Evolutionary conservation across 2,329 filamentous ascomycete species (phyloP).

Genomic region (Phoma sp.): DNA sequence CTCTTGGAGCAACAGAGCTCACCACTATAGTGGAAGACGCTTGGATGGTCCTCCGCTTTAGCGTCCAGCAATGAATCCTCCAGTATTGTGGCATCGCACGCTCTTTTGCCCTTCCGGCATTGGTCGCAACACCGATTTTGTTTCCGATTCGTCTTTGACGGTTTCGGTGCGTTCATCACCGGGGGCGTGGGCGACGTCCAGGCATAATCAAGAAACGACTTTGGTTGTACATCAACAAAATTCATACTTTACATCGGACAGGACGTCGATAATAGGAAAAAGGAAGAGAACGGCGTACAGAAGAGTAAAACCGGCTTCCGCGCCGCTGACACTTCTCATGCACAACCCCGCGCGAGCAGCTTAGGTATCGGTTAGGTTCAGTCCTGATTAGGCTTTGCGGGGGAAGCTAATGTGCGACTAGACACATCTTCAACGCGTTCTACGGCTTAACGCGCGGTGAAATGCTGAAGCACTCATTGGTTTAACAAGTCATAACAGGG

Average conservation of each 20-base stretch:
- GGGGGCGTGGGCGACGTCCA: constrained; percentile 43
- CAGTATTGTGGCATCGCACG: constrained; percentile 51
- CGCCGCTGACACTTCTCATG: constrained; percentile 30
- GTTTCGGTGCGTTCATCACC: constrained; percentile 28
- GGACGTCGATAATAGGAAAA: constrained; percentile 37
- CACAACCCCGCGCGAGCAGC: constrained; percentile 35
- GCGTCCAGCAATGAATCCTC: constrained; percentile 42
- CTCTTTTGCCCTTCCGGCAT: constrained; percentile 55
- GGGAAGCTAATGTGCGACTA: constrained; percentile 31
- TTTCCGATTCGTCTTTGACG: constrained; percentile 46
- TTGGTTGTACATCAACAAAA: constrained; percentile 46
- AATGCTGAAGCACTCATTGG: background rate
- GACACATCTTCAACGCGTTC: constrained; percentile 10
- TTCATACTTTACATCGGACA: constrained; percentile 41
- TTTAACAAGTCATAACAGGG: background rate
- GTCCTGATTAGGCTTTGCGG: constrained; percentile 34
- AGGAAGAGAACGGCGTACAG: constrained; percentile 23
- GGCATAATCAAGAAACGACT: constrained; percentile 46
- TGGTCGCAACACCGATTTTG: constrained; percentile 56
- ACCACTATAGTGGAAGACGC: constrained; percentile 47
- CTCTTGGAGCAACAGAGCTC: constrained; percentile 17
- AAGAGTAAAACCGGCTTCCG: constrained; percentile 19
- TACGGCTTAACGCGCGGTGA: constrained; percentile 1
- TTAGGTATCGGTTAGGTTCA: constrained; percentile 22
- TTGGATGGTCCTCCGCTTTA: constrained; percentile 29